Conservation (phyloP, 768 basidiomycete genomes). For the Leccinum ochraceum region DNA sequence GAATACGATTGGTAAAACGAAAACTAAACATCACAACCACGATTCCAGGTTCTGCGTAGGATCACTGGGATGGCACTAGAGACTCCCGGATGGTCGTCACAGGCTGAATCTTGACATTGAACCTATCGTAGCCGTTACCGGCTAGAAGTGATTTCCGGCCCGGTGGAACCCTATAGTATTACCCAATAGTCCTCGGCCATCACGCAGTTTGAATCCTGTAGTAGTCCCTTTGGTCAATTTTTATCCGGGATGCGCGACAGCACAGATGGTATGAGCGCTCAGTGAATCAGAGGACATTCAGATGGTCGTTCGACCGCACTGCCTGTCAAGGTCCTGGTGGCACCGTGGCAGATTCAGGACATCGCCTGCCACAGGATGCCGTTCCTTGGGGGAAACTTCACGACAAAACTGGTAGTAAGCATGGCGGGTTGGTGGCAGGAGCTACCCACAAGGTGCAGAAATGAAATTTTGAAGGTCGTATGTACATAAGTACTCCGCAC, state of each 20-base stretch:
- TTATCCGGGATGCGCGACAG: neutral
- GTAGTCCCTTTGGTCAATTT: no score
- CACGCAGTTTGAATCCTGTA: no score
- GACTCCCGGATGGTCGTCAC: no score
- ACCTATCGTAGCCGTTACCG: no score
- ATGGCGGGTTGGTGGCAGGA: neutral
- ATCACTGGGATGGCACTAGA: no score
- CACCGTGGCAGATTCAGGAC: neutral
- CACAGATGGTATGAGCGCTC: neutral
- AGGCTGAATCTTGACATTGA: no score
- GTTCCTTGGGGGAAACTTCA: neutral
- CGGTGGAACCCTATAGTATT: no score
- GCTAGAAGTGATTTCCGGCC: neutral
- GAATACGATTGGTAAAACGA: no score
- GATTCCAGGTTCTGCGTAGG: no score
- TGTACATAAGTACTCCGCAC: no score
- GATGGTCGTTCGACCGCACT: neutral
- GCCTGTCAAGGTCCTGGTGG: neutral
- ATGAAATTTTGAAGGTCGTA: neutral
- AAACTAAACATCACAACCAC: no score
- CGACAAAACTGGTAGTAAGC: neutral
- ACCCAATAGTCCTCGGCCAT: no score
- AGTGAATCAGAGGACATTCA: neutral
- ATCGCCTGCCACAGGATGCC: neutral
- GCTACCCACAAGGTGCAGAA: neutral